Evolutionary conservation across 2,329 filamentous ascomycete species (phyloP).

Genomic region (Volutella citrinella): DNA sequence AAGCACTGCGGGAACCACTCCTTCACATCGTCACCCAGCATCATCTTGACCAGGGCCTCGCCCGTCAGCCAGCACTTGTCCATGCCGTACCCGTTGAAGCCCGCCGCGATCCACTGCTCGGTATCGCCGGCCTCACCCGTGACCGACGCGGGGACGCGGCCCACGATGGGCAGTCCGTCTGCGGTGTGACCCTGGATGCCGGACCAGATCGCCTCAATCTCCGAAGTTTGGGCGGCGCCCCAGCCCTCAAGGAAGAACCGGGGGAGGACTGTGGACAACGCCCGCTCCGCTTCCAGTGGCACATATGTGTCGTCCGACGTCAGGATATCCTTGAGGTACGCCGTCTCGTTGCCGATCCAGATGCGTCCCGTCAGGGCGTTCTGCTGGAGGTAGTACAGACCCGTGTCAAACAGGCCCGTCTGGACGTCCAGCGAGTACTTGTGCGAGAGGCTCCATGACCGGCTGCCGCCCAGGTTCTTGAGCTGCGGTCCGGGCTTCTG

Average conservation of each 20-base stretch:
- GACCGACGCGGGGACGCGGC: slow-evolving; percentile 31
- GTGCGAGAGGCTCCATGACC: slow-evolving; percentile 46
- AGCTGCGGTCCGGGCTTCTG: slow-evolving; percentile 36
- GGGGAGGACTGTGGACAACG: too few species aligned
- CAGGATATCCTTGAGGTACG: slow-evolving; percentile 34
- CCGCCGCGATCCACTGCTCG: slow-evolving; percentile 48
- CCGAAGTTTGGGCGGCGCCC: slow-evolving; percentile 9
- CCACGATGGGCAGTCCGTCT: slow-evolving; percentile 45
- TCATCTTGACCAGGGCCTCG: slow-evolving; percentile 31
- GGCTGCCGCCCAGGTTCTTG: slow-evolving; percentile 20
- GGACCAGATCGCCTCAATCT: slow-evolving; percentile 41
- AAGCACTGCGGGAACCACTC: slow-evolving; percentile 18
- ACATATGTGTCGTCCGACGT: slow-evolving; percentile 41
- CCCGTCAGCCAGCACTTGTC: slow-evolving; percentile 48
- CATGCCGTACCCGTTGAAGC: slow-evolving; percentile 50
- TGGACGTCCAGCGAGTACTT: slow-evolving; percentile 42
- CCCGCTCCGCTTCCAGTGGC: too few species aligned
- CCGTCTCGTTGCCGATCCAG: slow-evolving; percentile 49
- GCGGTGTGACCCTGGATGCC: slow-evolving; percentile 43
- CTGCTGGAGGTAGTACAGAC: slow-evolving; percentile 18
- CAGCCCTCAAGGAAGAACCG: too few species aligned
- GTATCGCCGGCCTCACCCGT: slow-evolving; percentile 15
- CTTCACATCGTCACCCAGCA: slow-evolving; percentile 20
- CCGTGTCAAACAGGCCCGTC: slow-evolving; percentile 34
- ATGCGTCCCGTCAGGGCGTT: slow-evolving; percentile 34